phyloP scores from a whole-genome alignment of 257 asterid genomes.

The Lycium ferocissimum region DNA sequence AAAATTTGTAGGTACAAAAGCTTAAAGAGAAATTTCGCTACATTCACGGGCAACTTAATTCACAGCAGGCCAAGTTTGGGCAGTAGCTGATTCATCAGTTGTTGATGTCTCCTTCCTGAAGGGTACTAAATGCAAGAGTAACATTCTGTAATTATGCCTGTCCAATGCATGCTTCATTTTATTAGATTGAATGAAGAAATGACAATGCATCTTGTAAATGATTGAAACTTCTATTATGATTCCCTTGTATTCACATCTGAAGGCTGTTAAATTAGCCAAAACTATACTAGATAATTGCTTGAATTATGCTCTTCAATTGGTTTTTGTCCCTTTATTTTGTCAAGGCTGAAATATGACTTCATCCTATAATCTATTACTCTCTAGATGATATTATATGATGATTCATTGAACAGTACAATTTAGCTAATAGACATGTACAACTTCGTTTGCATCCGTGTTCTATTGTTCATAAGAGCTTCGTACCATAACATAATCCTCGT shows the following conservation, averaged over 20 bases:
- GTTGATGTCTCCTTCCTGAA: conserved; percentile 18
- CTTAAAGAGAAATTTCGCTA: conserved; percentile 85
- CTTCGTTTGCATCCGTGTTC: not conserved
- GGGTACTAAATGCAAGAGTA: not conserved
- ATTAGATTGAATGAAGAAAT: conserved; percentile 23
- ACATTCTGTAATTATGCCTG: conserved; percentile 11
- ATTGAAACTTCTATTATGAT: not conserved
- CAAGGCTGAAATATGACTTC: not conserved
- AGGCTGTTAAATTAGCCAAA: not conserved
- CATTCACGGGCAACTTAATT: conserved; percentile 71
- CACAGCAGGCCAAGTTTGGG: conserved; percentile 46
- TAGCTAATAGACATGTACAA: not conserved
- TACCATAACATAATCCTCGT: not conserved
- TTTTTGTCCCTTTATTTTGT: not conserved
- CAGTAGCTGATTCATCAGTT: not conserved
- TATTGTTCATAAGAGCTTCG: not conserved
- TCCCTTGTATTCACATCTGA: conserved; percentile 26
- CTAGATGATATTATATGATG: not conserved
- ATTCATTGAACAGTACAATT: not conserved
- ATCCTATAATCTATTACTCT: not conserved
- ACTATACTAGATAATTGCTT: not conserved
- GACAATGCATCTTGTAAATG: not conserved
- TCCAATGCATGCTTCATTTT: not conserved
- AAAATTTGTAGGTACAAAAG: conserved; percentile 67
- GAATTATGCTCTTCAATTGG: not conserved